Base-by-base conservation (phyloP, 371 early-diverging fungal species). In the Conidiobolus incongruus region DNA sequence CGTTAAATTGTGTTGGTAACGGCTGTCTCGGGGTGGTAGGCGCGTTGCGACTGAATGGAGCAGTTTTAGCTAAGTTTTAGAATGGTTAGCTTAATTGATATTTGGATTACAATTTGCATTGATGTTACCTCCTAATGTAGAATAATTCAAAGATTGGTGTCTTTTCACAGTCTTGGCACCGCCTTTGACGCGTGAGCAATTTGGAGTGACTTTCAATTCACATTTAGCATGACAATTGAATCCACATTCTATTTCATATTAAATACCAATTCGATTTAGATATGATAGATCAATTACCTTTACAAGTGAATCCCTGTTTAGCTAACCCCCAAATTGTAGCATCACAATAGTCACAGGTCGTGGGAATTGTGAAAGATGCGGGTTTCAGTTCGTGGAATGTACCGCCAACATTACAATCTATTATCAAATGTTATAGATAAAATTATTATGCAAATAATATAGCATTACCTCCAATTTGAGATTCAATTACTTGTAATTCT, bases 221-320 rank as follows among this genome's bases (percentile, higher is more conserved):
- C 85, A 85, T 45, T 77, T 81, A 2, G 76, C 64, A 49, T 85
- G 85, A 49, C 84, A 83, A 28, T 75, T 77, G 45, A 76, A 80
- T 2, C 80, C 77, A 60, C 85, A 85, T n/a, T 70, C 77, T 53
- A 46, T 21, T 44, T 20, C 29, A 13, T 30, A 35, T 15, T 4
- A 32, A n/a, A 31, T 2, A 13, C 7, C 6, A n/a, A 22, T 21
- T 32, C 5, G 3, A 3, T 6, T 29, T 21, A 13, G 0, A 16
- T 22, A 19, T 8, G 8, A 30, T 16, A 6, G 12, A 32, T 0
- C 12, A 16, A 19, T 10, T 53, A 68, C 71, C 61, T 62, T 63
- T 63, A 52, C 84, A 83, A 26, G 70, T 70, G n/a, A 75, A 52
- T 0, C 77, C 79, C 52, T 81, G 76, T 36, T 76, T 74, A 15